Evolutionary conservation across 768 basidiomycete genomes (phyloP).

Genomic region (Hemileccinum impolitum): DNA sequence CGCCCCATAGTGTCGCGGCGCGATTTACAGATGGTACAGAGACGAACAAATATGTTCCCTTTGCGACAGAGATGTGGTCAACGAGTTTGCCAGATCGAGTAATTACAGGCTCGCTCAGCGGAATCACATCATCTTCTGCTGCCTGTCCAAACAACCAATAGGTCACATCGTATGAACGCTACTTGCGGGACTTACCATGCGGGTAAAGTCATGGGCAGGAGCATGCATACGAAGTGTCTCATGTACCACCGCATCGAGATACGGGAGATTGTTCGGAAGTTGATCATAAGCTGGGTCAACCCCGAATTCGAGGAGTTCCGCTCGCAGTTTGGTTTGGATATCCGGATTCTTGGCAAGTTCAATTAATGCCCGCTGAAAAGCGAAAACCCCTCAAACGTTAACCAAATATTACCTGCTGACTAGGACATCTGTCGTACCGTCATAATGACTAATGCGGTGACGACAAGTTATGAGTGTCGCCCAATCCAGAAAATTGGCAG

Average conservation of each 20-base stretch:
- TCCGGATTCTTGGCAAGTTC: conserved; percentile 46
- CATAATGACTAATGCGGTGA: conserved; percentile 14
- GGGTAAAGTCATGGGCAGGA: conserved; percentile 27
- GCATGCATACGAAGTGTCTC: conserved; percentile 47
- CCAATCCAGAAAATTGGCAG: not conserved
- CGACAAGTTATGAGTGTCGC: not conserved
- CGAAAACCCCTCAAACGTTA: not conserved
- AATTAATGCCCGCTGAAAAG: conserved; percentile 47
- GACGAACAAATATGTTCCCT: conserved; percentile 42
- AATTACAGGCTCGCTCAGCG: conserved; percentile 45
- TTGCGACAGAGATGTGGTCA: conserved; percentile 40
- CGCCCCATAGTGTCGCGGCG: conserved; percentile 55
- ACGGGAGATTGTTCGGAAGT: conserved; percentile 39
- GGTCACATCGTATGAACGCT: too few relatives aligned
- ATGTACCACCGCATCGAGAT: conserved; percentile 50
- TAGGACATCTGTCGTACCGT: too few relatives aligned
- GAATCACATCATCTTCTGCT: conserved; percentile 52
- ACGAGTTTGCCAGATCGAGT: conserved; percentile 38
- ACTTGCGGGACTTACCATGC: conserved; percentile 4
- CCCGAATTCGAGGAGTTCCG: conserved; percentile 45
- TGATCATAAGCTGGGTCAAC: conserved; percentile 55
- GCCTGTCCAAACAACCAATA: conserved; percentile 31
- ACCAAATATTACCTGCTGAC: too few relatives aligned
- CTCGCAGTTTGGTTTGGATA: conserved; percentile 46
- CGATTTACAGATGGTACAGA: conserved; percentile 47